phyloP scores from a whole-genome alignment of 495 filamentous ascomycete genomes.

The Hypoxylon cercidicola region DNA sequence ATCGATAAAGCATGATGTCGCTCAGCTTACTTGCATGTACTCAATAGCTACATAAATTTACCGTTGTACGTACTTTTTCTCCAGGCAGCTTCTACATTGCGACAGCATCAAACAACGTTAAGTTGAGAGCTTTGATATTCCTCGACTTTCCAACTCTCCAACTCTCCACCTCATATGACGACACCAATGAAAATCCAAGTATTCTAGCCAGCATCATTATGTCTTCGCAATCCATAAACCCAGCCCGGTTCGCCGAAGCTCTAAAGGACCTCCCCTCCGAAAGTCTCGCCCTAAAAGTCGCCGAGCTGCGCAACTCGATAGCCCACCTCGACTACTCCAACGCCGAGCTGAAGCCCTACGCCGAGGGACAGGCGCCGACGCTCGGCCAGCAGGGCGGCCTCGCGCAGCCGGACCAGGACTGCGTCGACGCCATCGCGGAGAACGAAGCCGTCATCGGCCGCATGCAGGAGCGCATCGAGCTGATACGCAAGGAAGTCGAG shows the following conservation, averaged over 20 bases:
- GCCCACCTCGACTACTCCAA: constrained; percentile 84
- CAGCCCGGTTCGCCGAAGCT: constrained; percentile 74
- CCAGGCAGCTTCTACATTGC: constrained; percentile 37
- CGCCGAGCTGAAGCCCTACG: constrained; percentile 72
- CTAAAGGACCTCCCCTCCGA: constrained; percentile 76
- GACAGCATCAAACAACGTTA: constrained; percentile 28
- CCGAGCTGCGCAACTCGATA: constrained; percentile 84
- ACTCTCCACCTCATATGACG: not conserved
- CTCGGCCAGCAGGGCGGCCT: constrained; percentile 48
- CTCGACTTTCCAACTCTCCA: not conserved
- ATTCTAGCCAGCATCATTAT: constrained; percentile 30
- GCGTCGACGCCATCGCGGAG: constrained; percentile 75
- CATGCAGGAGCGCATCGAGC: constrained; percentile 75
- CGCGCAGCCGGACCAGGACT: constrained; percentile 68
- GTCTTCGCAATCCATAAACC: constrained; percentile 68
- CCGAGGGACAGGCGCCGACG: constrained; percentile 47
- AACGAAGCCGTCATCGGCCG: constrained; percentile 78
- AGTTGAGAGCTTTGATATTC: too few species aligned
- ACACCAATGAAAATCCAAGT: not conserved
- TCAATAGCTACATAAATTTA: too few species aligned
- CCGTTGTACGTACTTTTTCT: constrained; percentile 10
- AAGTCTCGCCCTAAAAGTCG: constrained; percentile 79
- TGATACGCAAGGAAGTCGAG: constrained; percentile 81
- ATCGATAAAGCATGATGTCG: constrained; percentile 16
- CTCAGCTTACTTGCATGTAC: too few species aligned